Evolutionary conservation across 176 grass and related monocot genomes (phyloP).

Genomic region (Oryza rufipogon): DNA sequence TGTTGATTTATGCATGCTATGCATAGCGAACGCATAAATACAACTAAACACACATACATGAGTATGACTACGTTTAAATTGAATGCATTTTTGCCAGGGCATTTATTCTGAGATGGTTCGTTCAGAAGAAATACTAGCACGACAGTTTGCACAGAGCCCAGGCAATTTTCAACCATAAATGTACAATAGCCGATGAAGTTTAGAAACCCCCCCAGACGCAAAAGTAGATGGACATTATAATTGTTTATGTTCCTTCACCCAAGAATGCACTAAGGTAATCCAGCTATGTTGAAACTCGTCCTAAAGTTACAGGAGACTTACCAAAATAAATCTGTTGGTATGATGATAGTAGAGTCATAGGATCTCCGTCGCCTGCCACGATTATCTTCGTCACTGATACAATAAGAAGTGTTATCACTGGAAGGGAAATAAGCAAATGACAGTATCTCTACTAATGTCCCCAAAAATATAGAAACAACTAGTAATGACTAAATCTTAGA

Average conservation of each 20-base stretch:
- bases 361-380: constrained; percentile 72
- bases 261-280: background rate
- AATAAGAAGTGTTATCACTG: constrained; percentile 52
- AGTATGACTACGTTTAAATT: background rate
- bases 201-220: background rate
- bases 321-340: constrained; percentile 95
- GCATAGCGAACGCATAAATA: background rate
- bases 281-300: background rate
- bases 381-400: constrained; percentile 76
- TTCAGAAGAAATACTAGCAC: constrained; percentile 1
- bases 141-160: background rate
- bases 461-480: background rate
- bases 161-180: constrained; percentile 11
- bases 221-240: background rate
- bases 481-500: background rate
- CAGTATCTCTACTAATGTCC: constrained; percentile 1
- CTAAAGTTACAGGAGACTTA: constrained; percentile 49
- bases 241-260: background rate
- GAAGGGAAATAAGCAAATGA: constrained; percentile 33
- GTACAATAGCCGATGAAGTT: background rate
- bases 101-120: background rate
- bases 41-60: background rate
- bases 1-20: background rate
- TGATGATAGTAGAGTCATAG: constrained; percentile 68
- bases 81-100: background rate